Conservation (phyloP, 2,329 filamentous ascomycete species). For the Pseudogymnoascus sp. region DNA sequence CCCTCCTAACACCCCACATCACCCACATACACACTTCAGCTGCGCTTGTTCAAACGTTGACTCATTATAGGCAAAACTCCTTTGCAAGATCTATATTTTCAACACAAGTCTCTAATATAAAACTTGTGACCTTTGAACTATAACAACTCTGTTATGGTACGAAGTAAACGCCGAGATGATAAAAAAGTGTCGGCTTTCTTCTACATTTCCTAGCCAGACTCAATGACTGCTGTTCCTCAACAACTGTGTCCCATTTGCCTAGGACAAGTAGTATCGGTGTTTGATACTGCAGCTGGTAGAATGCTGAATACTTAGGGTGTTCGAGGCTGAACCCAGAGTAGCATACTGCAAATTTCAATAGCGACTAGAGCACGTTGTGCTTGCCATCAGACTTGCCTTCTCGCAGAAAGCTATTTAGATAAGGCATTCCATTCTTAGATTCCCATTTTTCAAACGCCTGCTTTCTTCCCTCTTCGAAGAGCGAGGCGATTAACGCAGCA, state of each 20-base stretch:
- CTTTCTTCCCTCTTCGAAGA: constrained; percentile 5
- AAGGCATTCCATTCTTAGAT: background rate
- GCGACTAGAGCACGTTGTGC: background rate
- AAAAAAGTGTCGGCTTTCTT: constrained; percentile 3
- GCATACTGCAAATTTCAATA: constrained; percentile 14
- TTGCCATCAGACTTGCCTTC: background rate
- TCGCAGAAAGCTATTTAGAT: background rate
- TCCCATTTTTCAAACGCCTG: background rate
- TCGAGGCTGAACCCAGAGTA: constrained; percentile 14
- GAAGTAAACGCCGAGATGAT: constrained; percentile 13
- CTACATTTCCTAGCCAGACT: constrained; percentile 4
- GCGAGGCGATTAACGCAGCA: constrained; percentile 6
- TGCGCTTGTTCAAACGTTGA: background rate
- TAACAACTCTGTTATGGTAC: background rate
- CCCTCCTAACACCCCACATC: no score
- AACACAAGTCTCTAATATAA: background rate
- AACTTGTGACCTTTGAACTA: background rate
- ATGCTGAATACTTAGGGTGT: constrained; percentile 11
- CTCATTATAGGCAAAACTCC: background rate
- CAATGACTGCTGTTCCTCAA: constrained; percentile 3
- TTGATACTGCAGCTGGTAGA: constrained; percentile 10
- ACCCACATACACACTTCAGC: background rate
- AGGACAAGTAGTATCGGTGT: constrained; percentile 13
- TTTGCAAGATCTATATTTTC: background rate
- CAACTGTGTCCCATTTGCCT: constrained; percentile 12